These are phyloP conservation scores for Trichoderma atrobrunneum DNA, from an alignment of 2,329 filamentous ascomycete genomes.

Conservation along the genomic window DNA sequence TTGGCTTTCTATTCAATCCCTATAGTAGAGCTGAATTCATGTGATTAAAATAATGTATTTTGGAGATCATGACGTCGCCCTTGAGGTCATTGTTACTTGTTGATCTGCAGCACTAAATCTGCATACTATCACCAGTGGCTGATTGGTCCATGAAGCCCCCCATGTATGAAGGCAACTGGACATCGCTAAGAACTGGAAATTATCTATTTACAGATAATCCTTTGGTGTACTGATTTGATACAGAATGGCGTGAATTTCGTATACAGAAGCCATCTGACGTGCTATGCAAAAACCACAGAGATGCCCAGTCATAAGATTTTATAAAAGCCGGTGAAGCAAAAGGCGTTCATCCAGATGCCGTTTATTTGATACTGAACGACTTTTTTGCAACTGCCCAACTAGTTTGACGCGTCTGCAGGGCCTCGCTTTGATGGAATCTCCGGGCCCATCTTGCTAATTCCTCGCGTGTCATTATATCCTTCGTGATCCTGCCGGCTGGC, in stretches of 20 bases:
- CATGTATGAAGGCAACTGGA: not conserved
- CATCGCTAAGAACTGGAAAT: not conserved
- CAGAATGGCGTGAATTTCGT: not conserved
- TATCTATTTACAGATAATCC: not conserved
- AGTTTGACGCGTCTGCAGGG: not conserved
- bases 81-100: not conserved
- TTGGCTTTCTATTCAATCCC: not conserved
- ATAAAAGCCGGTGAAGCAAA: not conserved
- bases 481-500: not conserved
- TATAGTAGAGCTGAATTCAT: not conserved
- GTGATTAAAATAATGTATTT: not conserved
- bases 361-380: not conserved
- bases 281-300: not conserved
- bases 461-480: not conserved
- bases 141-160: not conserved
- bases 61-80: not conserved
- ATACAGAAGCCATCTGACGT: not conserved
- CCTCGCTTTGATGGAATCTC: not conserved
- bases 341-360: not conserved
- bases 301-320: not conserved
- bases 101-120: not conserved
- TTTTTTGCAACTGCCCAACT: not conserved
- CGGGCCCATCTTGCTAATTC: not conserved
- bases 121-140: not conserved
- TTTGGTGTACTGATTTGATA: not conserved